Base-by-base conservation (phyloP, 2,329 filamentous ascomycete species). In the Stachybotrys chartarum region DNA sequence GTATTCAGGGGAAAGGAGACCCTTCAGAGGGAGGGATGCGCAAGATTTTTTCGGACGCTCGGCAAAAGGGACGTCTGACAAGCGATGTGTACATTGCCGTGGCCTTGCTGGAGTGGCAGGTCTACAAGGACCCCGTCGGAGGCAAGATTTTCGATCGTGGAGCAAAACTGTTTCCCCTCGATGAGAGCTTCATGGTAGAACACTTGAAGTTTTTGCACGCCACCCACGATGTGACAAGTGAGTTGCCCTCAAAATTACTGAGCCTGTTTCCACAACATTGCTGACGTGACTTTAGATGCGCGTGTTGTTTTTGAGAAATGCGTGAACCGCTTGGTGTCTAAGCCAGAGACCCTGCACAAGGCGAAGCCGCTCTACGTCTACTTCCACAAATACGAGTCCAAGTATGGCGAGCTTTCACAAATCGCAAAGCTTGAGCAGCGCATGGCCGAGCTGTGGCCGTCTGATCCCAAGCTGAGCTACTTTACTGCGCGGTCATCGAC, bases 141-240 rank as follows among this genome's bases (percentile, higher is more conserved):
- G 90, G 88, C 48, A 97, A 94, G 74, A 97, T 99, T 57, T 96
- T 97, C 62, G 94, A 99, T 68, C 88, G 93, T 50, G 94, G 94
- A 18, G 86, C 93, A 60, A 94, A 91, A 66, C 78, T 99, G 12
- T 99, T 97, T 67, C 93, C 93, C 0, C 90, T 95, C 51, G 93
- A 97, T 65, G 92, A 96, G 69, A 81, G 85, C 56, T 97, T 97
- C 72, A 91, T 95, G 59, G 81, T 99, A 53, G 92, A 97, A 71
- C 97, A 99, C 70, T 79, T 99, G 64, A 97, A 96, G 75, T 94
- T 96, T 71, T 77, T 99, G 57, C 88, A 97, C 64, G 87, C 89
- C 12, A 91, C 90, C 68, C 93, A 96, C 63, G 94, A 99, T 71
- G 87, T 91, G 51, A 96, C 91, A 35, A 97, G 90, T 95, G 80